Evolutionary conservation across 202 grass and related monocot species (phyloP).

Genomic region (Eragrostis tef): DNA sequence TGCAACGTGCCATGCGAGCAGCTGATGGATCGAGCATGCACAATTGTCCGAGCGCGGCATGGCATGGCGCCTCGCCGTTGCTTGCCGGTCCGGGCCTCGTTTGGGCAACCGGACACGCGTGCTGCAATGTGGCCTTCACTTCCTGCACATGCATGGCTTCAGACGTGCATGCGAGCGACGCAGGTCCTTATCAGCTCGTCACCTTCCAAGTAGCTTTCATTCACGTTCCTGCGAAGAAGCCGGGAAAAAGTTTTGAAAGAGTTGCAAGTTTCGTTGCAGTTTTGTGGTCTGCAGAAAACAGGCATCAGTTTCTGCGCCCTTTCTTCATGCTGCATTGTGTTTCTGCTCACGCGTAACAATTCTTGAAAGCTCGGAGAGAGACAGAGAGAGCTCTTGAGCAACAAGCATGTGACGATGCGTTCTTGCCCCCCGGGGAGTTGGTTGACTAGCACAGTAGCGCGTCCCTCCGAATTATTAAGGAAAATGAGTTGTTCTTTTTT

Average conservation of each 20-base stretch:
- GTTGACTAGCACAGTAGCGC: constrained; percentile 1
- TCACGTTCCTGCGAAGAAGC: background rate
- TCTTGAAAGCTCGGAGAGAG: background rate
- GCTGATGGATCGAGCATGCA: background rate
- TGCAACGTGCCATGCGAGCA: constrained; percentile 28
- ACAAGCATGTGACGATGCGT: constrained; percentile 3
- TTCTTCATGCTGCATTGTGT: background rate
- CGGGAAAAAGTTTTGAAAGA: background rate
- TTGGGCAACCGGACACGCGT: constrained; percentile 36
- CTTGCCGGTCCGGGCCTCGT: constrained; percentile 15
- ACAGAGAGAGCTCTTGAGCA: background rate
- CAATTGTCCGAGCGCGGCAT: constrained; percentile 15
- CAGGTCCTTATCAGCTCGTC: constrained; percentile 12
- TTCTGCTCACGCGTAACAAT: too few relatives aligned
- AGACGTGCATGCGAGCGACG: background rate
- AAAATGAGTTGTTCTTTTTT: background rate
- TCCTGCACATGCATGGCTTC: constrained; percentile 41
- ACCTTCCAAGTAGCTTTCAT: background rate
- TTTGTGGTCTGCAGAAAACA: background rate
- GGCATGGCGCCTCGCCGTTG: background rate
- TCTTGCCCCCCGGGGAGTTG: background rate
- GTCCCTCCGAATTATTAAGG: background rate
- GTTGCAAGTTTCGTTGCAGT: background rate
- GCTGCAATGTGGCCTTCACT: constrained; percentile 40
- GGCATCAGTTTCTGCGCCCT: background rate